Evolutionary conservation across 352 stramenopile genomes (phyloP), one percentile per base, ranked within the genome.

Genomic region (Stramenopiles sp.): DNA sequence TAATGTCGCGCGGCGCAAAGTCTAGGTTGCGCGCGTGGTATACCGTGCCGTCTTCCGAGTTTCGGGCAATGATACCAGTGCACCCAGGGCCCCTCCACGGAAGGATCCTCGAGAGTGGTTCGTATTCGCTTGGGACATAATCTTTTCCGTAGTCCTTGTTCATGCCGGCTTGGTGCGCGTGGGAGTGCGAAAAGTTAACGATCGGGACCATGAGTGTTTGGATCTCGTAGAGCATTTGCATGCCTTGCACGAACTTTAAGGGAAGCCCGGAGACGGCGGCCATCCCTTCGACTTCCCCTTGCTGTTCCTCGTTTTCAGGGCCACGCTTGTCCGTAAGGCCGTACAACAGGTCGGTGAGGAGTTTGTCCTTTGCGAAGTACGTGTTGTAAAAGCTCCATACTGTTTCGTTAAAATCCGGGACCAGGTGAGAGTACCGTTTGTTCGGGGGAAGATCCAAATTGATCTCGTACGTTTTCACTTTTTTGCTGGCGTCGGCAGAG

Each of bases 301-400:
- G 53, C 35, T 71, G 53, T 33, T 71, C 53, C 2, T 71, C 53
- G 35, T 71, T 71, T 71, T 71, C 53, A 71, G 53, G 53, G 2
- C 53, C 53, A 6, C 53, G 53, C 35, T 71, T 71, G 12, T 71
- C 53, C 35, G 53, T 2, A 35, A 71, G 6, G 6, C 53, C 53
- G 35, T 71, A 71, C 35, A 71, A 6, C 6, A 71, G 33, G 12
- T 71, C 53, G 4, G 2, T 2, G 4, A 71, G 35, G 2, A 71
- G 33, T 6, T 71, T 71, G 35, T 71, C 53, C 1, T 71, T 71
- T 2, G 53, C 53, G 12, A 71, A 71, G 35, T 71, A 71, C 35
- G 33, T 71, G 12, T 71, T 71, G 53, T 71, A 71, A 6, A 71
- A 71, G 1, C 53, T 33, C 53, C 53, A 71, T 71, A 71, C 53